Evolutionary conservation across 106 monocot genomes (phyloP), one percentile per base, ranked within the genome.

Genomic region (Dioscorea dumetorum): DNA sequence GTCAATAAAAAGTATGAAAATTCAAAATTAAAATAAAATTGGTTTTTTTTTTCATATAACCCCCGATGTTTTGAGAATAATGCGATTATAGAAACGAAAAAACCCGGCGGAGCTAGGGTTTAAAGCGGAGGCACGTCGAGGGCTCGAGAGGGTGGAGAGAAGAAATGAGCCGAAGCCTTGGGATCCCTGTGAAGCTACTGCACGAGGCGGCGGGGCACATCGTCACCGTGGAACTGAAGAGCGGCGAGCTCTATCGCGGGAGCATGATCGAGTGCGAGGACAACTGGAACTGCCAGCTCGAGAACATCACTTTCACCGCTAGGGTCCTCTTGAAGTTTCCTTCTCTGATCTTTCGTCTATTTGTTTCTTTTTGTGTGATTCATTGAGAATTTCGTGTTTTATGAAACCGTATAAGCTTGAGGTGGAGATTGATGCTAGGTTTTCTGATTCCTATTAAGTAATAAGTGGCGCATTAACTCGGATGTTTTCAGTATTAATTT

Each of bases 221-320:
- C n/a, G 87, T 87, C 61, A 66, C 87, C 54, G 87, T 87, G 69
- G 87, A 87, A 75, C 66, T 87, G 22, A 87, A 87, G 77, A 83
- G 87, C 61, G 87, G 87, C 49, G 87, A 87, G 75, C 79, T 83
- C 71, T 87, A 87, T 71, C 61, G 87, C 10, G 87, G 87, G n/a
- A 75, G 72, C 87, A 87, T 87, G 87, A 57, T 87, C 71, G 87
- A 87, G 52, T 87, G 87, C 80, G 87, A 87, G 75, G 87, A 87
- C 49, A 87, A 87, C 72, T 87, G 87, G 87, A 87, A 87, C 63
- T 87, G 87, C 73, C 87, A 87, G 77, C 83, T 87, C 57, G 87
- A 87, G 53, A 80, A 74, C 75, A 87, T 87, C 68, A 83, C 83
- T 54, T 81, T 72, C 58, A 87, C 87, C 12, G 77, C 87, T 57